A percentile compares a stretch with the other conserved stretches of the same genome.
Evolutionary conservation across 306 rosid genomes (phyloP).

Genomic region (Astragalus glycyphyllos): DNA sequence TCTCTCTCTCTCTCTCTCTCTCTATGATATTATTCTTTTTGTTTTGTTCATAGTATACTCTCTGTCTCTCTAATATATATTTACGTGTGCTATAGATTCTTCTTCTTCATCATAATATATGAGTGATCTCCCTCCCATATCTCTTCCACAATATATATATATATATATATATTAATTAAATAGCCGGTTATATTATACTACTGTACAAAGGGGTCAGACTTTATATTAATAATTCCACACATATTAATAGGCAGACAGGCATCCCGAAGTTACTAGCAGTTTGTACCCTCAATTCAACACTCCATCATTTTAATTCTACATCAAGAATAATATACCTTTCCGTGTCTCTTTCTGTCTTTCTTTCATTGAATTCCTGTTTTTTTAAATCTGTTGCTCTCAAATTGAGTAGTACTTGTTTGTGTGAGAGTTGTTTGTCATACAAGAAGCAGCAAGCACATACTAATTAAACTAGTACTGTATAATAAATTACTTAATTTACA

Average conservation of each 20-base stretch:
- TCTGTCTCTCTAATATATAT: too few relatives aligned
- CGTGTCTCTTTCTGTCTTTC: slow-evolving; percentile 42
- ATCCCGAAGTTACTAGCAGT: slow-evolving; percentile 33
- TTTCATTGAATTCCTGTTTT: slow-evolving; percentile 1
- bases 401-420: neutral
- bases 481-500: neutral
- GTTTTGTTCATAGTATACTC: slow-evolving; percentile 27
- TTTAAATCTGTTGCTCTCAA: slow-evolving; percentile 38
- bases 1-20: neutral
- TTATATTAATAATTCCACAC: neutral
- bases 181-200: slow-evolving; percentile 24
- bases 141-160: slow-evolving; percentile 41
- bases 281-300: neutral
- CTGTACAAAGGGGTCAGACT: slow-evolving; percentile 32
- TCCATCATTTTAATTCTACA: neutral
- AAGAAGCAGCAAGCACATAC: slow-evolving; percentile 36
- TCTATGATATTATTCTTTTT: slow-evolving; percentile 8
- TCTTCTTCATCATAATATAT: slow-evolving; percentile 14
- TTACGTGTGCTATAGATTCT: slow-evolving; percentile 22
- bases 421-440: slow-evolving; percentile 3
- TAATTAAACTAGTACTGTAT: neutral
- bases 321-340: slow-evolving; percentile 36
- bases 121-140: neutral
- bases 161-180: slow-evolving; percentile 1
- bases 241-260: slow-evolving; percentile 25